A percentile compares a stretch with the other conserved stretches of the same genome.
These are phyloP conservation scores for Zygoascus tannicola DNA, from an alignment of 805 yeast genomes.

Conservation along the genomic window DNA sequence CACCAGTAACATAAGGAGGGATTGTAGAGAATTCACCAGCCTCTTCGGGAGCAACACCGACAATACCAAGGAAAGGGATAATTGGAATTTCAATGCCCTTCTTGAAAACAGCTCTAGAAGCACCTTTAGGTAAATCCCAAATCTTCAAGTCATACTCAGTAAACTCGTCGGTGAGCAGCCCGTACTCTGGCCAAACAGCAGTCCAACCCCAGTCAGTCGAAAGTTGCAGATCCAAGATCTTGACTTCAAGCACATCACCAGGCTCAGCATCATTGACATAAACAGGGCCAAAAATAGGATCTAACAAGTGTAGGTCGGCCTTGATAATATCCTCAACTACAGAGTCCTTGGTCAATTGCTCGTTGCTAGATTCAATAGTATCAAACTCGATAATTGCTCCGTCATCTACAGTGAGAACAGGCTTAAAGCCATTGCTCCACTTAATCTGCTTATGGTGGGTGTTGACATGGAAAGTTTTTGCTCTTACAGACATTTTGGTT, in stretches of 20 bases:
- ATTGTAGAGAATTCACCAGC: slow-evolving; percentile 9
- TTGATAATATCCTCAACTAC: slow-evolving; percentile 5
- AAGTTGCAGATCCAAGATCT: slow-evolving; percentile 5
- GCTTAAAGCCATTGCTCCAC: slow-evolving; percentile 2
- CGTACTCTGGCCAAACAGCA: slow-evolving; percentile 10
- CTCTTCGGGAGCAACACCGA: slow-evolving; percentile 11
- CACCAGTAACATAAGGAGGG: slow-evolving; percentile 10
- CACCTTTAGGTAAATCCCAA: slow-evolving; percentile 7
- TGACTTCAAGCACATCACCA: slow-evolving; percentile 11
- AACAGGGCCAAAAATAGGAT: slow-evolving; percentile 12
- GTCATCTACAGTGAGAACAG: slow-evolving; percentile 7
- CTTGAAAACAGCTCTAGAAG: slow-evolving; percentile 8
- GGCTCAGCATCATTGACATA: slow-evolving; percentile 10
- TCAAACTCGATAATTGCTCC: slow-evolving; percentile 8
- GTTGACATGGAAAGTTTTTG: slow-evolving; percentile 3
- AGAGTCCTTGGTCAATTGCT: slow-evolving; percentile 6
- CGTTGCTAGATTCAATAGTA: slow-evolving; percentile 8
- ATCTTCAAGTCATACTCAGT: slow-evolving; percentile 2
- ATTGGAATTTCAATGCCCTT: slow-evolving; percentile 10
- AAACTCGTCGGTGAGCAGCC: slow-evolving; percentile 11
- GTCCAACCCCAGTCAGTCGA: slow-evolving; percentile 13
- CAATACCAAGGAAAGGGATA: slow-evolving; percentile 9
- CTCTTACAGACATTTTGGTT: not conserved
- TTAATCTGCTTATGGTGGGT: slow-evolving; percentile 1
- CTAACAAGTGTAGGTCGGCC: slow-evolving; percentile 6